Conservation (phyloP, 2,329 filamentous ascomycete genomes). For the Fusarium agapanthi region DNA sequence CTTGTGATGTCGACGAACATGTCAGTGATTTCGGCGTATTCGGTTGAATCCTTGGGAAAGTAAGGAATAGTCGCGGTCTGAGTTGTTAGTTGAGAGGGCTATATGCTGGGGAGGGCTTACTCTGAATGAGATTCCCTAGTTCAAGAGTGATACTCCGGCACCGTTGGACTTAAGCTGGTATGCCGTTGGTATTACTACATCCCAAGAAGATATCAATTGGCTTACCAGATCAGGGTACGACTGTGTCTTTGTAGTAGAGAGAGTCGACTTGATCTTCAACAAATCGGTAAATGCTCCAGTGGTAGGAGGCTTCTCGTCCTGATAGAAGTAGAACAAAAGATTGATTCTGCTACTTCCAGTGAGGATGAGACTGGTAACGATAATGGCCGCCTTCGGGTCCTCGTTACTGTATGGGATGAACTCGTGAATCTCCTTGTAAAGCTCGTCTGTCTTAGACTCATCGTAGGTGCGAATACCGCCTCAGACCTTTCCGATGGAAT, state of each 20-base stretch:
- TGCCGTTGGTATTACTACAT: accelerated
- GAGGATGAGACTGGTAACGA: background rate
- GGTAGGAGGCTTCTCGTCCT: slow-evolving; percentile 10
- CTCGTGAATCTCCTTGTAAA: slow-evolving; percentile 14
- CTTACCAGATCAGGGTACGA: slow-evolving; percentile 2
- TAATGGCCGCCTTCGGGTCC: background rate
- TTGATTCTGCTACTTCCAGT: background rate
- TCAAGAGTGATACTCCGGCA: background rate
- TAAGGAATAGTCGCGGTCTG: slow-evolving; percentile 14
- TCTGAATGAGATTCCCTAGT: slow-evolving; percentile 17
- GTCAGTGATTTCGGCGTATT: slow-evolving; percentile 7
- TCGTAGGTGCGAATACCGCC: slow-evolving; percentile 11
- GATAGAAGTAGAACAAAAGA: slow-evolving; percentile 19
- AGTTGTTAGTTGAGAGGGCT: background rate
- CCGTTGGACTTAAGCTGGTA: slow-evolving; percentile 1
- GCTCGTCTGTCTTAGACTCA: background rate
- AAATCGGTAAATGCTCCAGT: slow-evolving; percentile 15
- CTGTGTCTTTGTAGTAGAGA: background rate
- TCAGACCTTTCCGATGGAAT: slow-evolving; percentile 5
- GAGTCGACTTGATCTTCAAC: slow-evolving; percentile 2
- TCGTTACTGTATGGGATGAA: slow-evolving; percentile 19
- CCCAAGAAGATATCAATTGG: accelerated
- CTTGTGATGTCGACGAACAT: background rate
- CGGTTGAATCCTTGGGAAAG: background rate
- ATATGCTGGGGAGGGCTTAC: background rate